Evolutionary conservation across 148 eudicot genomes (phyloP), one percentile per base, ranked within the genome.

Genomic region (Chenopodium berlandieri): DNA sequence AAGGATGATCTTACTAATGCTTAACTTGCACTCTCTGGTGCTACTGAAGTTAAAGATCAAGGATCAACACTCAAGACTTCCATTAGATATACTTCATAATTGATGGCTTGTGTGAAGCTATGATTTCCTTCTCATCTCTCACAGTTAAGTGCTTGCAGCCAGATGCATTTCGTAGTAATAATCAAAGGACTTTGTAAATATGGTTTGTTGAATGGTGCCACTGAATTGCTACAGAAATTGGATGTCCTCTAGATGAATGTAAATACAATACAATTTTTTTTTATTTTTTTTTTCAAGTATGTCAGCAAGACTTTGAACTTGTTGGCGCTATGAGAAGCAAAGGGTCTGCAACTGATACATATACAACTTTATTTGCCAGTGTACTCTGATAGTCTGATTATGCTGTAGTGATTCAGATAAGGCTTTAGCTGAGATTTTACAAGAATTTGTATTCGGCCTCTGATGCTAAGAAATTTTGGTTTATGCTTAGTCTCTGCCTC

Each of bases 91-190:
- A 37, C 40, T 37, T 23, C 16, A 14, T 84, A 16, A 79, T 86
- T 22, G 75, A 76, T 62, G 90, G 86, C 54, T 25, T 83, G 37
- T 83, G 85, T 77, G 76, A 76, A 79, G 85, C 85, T 2, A 13
- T 23, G 37, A 37, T 75, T 69, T 32, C 81, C 70, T 83, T 77
- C 70, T 3, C 66, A 19, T 17, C 37, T 47, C 71, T 81, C 50
- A 20, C 81, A 17, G 3, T 14, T 40, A 77, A 69, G 34, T 75
- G 84, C n/a, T 71, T 81, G 27, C 63, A 52, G 65, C 83, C 86
- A 56, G 32, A 44, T 66, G 70, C 73, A 31, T 47, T 69, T 14
- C 83, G 80, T 25, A 34, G 31, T 19, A 47, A 37, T 14, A 23
- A 74, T 87, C 7, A 50, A 80, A 66, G 84, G 86, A 9, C 73